A percentile compares a stretch with the other conserved stretches of the same genome.
These are phyloP conservation scores for Suhomyces terraborum DNA, from an alignment of 1,139 yeast genomes.

Conservation along the genomic window DNA sequence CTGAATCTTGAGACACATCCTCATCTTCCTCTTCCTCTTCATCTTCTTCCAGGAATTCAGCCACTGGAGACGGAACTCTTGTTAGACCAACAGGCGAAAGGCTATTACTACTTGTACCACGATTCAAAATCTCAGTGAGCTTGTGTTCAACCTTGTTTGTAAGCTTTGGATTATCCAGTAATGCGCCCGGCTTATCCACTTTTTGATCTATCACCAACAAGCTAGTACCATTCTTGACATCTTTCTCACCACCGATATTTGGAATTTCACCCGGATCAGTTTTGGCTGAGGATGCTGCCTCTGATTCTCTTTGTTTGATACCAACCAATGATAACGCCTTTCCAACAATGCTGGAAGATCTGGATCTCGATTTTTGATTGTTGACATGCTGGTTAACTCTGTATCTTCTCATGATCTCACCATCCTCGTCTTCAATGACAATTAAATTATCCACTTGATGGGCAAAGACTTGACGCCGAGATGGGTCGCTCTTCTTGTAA, in stretches of 20 bases:
- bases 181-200: constrained; percentile 24
- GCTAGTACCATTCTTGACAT: background rate
- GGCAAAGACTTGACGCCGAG: constrained; percentile 42
- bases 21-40: constrained; percentile 15
- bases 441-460: constrained; percentile 66
- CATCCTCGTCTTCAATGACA: constrained; percentile 86
- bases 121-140: constrained; percentile 25
- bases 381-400: constrained; percentile 58
- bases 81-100: constrained; percentile 7
- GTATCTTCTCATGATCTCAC: constrained; percentile 86
- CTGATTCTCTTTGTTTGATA: constrained; percentile 28
- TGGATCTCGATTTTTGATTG: constrained; percentile 19
- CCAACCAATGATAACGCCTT: constrained; percentile 58
- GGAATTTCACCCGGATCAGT: constrained; percentile 5
- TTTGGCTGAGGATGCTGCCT: background rate
- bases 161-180: constrained; percentile 22
- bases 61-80: constrained; percentile 11
- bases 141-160: constrained; percentile 32
- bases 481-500: constrained; percentile 35
- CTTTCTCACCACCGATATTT: background rate
- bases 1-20: constrained; percentile 22
- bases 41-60: constrained; percentile 17
- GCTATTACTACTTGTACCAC: background rate
- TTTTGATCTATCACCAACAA: constrained; percentile 24
- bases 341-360: constrained; percentile 40